Evolutionary conservation across 2,329 filamentous ascomycete species (phyloP).

Genomic region (Aspergillus candidus): DNA sequence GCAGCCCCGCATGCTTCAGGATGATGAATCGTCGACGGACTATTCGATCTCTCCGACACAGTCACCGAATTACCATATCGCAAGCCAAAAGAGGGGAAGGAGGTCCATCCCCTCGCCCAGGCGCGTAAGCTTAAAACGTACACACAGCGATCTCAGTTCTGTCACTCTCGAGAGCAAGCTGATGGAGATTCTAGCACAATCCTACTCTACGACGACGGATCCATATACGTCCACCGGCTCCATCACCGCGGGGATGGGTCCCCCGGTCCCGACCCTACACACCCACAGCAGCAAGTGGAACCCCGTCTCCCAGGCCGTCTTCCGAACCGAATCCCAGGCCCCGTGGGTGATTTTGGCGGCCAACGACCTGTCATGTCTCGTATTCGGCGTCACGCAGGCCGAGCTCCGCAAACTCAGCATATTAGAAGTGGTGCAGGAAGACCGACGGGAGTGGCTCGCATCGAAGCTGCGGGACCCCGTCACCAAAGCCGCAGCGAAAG

Average conservation of each 20-base stretch:
- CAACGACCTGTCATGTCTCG: conserved; percentile 90
- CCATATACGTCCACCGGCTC: conserved; percentile 33
- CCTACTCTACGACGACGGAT: conserved; percentile 58
- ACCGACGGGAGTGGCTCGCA: conserved; percentile 82
- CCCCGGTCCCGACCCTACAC: conserved; percentile 57
- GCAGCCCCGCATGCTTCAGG: conserved; percentile 13
- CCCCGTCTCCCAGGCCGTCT: conserved; percentile 89
- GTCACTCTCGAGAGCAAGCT: conserved; percentile 74
- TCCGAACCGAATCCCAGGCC: conserved; percentile 83
- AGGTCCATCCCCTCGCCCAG: conserved; percentile 49
- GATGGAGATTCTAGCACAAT: conserved; percentile 76
- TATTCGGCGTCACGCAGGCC: conserved; percentile 98
- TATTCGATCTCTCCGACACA: conserved; percentile 24
- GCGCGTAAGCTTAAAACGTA: conserved; percentile 70
- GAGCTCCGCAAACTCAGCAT: conserved; percentile 95
- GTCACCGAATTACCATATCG: conserved; percentile 26
- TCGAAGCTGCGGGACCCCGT: conserved; percentile 68
- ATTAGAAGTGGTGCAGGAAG: conserved; percentile 85
- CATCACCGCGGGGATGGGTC: conserved; percentile 35
- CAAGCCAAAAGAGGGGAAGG: conserved; percentile 26
- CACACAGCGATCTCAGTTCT: conserved; percentile 75
- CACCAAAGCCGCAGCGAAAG: conserved; percentile 39
- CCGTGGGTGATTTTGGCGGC: conserved; percentile 96
- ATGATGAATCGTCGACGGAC: conserved; percentile 17
- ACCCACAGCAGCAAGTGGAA: conserved; percentile 86